Percentiles rank a stretch among this genome's conserved stretches.
These are phyloP conservation scores for Schizochytrium sp. DNA, from an alignment of 108 stramenopile genomes.

Conservation along the genomic window DNA sequence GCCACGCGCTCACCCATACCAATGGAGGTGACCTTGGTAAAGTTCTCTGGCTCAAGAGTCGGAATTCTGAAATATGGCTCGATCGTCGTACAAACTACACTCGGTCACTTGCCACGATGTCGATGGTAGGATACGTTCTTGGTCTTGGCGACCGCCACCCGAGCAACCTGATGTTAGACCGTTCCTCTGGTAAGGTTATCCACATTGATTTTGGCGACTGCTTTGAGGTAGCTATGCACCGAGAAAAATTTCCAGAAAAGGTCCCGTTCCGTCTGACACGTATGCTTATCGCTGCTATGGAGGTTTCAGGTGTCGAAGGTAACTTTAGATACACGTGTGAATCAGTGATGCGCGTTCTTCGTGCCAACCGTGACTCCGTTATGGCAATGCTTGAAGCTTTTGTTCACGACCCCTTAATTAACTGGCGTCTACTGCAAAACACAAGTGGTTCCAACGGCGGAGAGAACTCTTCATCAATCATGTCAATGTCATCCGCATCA, in stretches of 20 bases:
- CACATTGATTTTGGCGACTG: slow-evolving; percentile 83
- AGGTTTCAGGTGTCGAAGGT: slow-evolving; percentile 97
- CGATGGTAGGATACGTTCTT: slow-evolving; percentile 95
- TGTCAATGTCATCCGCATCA: not conserved
- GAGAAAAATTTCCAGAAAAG: slow-evolving; percentile 97
- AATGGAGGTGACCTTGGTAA: slow-evolving; percentile 92
- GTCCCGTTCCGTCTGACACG: slow-evolving; percentile 98
- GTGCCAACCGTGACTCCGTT: slow-evolving; percentile 93
- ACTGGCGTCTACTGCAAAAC: slow-evolving; percentile 90
- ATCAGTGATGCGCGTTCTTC: slow-evolving; percentile 92
- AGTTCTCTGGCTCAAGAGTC: slow-evolving; percentile 95
- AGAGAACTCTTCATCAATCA: not conserved
- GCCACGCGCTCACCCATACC: slow-evolving; percentile 85
- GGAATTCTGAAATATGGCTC: slow-evolving; percentile 96
- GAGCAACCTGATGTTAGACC: slow-evolving; percentile 78
- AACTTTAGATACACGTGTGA: slow-evolving; percentile 96
- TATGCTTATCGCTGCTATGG: slow-evolving; percentile 99
- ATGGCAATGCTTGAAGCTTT: slow-evolving; percentile 99
- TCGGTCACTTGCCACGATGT: slow-evolving; percentile 98
- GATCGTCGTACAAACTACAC: slow-evolving; percentile 94
- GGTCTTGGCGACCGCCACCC: slow-evolving; percentile 84
- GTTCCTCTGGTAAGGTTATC: slow-evolving; percentile 61
- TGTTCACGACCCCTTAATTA: slow-evolving; percentile 98
- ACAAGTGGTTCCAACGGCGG: slow-evolving; percentile 53
- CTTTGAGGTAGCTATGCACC: slow-evolving; percentile 98